Base-by-base conservation (phyloP, 345 rosid genomes). In the Linum trigynum region DNA sequence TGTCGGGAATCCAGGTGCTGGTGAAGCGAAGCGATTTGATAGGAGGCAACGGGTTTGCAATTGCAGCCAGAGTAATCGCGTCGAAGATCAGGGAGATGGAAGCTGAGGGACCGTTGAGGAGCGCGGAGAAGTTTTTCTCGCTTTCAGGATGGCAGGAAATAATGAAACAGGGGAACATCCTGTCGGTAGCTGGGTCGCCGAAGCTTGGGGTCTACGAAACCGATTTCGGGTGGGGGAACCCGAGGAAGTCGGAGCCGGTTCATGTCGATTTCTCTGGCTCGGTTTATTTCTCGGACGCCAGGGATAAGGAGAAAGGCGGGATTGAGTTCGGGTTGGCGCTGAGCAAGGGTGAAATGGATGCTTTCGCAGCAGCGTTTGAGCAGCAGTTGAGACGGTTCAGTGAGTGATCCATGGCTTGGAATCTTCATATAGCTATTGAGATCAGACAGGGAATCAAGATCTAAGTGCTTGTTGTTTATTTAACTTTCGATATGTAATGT, bases 131-230 rank as follows among this genome's bases (percentile, higher is more conserved):
- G 41, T 75, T 69, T 45, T 45, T 7, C 12, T 5, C 51, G 67
- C 2, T 39, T 36, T 10, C 61, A 37, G 36, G 69, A 7, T 8
- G 39, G 74, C 68, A n/a, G 11, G 69, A 36, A 69, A 57, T 23
- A 61, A 53, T 69, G 38, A 56, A 67, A 66, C 51, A 79, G 0
- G 73, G 71, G 36, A 69, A 17, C 38, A 16, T 62, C 32, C 39
- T 59, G 0, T 55, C 71, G 0, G 62, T 78, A 0, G 74, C 79
- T 0, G 78, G 84, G 5, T 80, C 84, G n/a, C 81, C 85, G 1
- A 74, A 55, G 7, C 57, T 80, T 2, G 17, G 64, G 2, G 3
- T 65, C 0, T 72, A 79, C 40, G 67, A 62, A 15, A 63, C 65
- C 11, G 67, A 76, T 70, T 75, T 65, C 8, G 77, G 82, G 6